Base-by-base conservation (phyloP, 164 flowering plant genomes). In the Magnolia sinica region DNA sequence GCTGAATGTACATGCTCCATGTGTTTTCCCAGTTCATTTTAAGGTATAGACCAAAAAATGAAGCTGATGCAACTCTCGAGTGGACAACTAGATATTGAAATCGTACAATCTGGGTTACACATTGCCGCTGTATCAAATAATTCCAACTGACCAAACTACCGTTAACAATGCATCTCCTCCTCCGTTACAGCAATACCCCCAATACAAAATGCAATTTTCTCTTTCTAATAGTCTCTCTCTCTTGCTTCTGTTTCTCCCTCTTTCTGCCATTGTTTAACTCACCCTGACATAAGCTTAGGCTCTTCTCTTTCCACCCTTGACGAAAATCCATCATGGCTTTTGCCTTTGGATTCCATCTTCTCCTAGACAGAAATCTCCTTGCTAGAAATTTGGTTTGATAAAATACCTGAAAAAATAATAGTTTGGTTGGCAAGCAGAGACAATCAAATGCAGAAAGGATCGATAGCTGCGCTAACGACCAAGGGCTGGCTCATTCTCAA, bases 361-460 rank as follows among this genome's bases (percentile, higher is more conserved):
- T 71, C 1, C 37, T 61, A 2, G 80, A 24, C 13, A 59, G 18
- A 0, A 68, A 59, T 1, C 76, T 73, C 50, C 76, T 61, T 81
- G 3, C 74, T 85, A 8, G 81, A 81, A 50, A 80, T 80, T 18
- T 85, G 86, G 86, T 86, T 84, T 70, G n/a, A 84, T 49, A 79
- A 83, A 68, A 81, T 86, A 63, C 83, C 80, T 0, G 81, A 81
- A 8, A 81, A 68, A 27, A 83, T 84, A 14, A 70, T 86, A 11
- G 79, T 86, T 37, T 86, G 89, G 89, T 83, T 82, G 1, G 84
- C 83, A 19, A 66, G 65, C 22, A 22, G 61, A 45, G 52, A 70
- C 10, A 51, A 77, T 2, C 76, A 70, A 2, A 82, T 74, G 9
- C 80, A 45, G n/a, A 23, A 22, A 31, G 87, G 85, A 24, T 84